Evolutionary conservation across 768 basidiomycete species (phyloP).

Genomic region (Hydnomerulius pinastri): DNA sequence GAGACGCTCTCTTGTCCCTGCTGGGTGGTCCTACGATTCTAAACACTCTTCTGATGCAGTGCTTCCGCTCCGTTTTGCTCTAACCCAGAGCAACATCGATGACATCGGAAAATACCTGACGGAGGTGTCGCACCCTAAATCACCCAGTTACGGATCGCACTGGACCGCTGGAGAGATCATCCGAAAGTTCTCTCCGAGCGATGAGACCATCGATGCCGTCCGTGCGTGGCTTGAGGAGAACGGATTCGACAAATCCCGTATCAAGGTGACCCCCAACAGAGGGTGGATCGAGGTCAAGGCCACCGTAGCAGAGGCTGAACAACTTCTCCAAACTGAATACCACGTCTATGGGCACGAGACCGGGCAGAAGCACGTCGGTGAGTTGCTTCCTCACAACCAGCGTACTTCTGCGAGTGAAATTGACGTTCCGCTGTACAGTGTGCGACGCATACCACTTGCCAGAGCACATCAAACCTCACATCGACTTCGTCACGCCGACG

Average conservation of each 20-base stretch:
- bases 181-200: constrained; percentile 38
- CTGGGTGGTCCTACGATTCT: constrained; percentile 33
- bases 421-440: constrained; percentile 15
- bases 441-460: constrained; percentile 39
- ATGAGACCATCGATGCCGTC: constrained; percentile 34
- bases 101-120: constrained; percentile 37
- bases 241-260: constrained; percentile 31
- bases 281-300: constrained; percentile 39
- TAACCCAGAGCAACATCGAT: constrained; percentile 39
- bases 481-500: constrained; percentile 41
- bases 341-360: constrained; percentile 34
- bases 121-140: constrained; percentile 39
- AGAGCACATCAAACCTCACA: constrained; percentile 30
- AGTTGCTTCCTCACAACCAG: constrained; percentile 6
- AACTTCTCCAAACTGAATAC: constrained; percentile 39
- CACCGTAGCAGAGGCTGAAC: constrained; percentile 40
- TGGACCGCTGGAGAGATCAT: constrained; percentile 37
- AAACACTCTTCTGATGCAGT: constrained; percentile 26
- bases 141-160: constrained; percentile 40
- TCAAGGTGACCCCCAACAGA: constrained; percentile 27
- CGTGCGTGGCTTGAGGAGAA: constrained; percentile 34
- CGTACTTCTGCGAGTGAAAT: neutral
- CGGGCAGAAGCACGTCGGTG: constrained; percentile 35
- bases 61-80: constrained; percentile 41
- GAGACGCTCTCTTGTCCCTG: constrained; percentile 34